These are phyloP conservation scores for Abrus precatorius DNA, from an alignment of 306 rosid species.

Conservation along the genomic window DNA sequence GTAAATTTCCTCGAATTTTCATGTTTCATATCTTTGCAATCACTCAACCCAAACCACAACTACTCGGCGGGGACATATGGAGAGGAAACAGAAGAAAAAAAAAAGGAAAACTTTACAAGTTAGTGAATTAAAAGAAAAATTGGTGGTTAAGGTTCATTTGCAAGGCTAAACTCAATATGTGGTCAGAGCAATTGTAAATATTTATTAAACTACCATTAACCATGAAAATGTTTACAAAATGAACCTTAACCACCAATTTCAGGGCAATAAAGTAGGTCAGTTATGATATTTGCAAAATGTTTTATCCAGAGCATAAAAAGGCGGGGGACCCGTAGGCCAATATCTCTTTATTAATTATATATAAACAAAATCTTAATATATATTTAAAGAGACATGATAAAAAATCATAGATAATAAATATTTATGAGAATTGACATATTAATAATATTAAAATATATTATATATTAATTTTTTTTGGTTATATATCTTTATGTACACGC, in stretches of 20 bases:
- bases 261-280: constrained; percentile 32
- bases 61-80: neutral
- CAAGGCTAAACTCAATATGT: neutral
- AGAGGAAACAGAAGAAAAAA: neutral
- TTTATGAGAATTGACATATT: no score
- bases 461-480: no score
- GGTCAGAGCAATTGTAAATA: neutral
- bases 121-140: neutral
- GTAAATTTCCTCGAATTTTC: constrained; percentile 26
- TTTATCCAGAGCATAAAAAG: constrained; percentile 47
- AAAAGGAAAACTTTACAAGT: constrained; percentile 10
- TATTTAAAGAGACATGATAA: no score
- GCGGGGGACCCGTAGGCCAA: constrained; percentile 55
- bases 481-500: no score
- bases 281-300: constrained; percentile 48
- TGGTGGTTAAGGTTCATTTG: neutral
- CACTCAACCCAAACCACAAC: neutral
- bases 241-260: no score
- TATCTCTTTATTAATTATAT: constrained; percentile 54
- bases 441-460: no score
- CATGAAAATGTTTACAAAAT: no score
- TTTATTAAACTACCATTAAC: neutral
- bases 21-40: neutral
- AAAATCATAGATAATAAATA: no score
- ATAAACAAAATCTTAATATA: no score